Evolutionary conservation across 1,284 basidiomycete species (phyloP), one percentile per base, ranked within the genome.

Genomic region (Sphaerobolus stellatus): DNA sequence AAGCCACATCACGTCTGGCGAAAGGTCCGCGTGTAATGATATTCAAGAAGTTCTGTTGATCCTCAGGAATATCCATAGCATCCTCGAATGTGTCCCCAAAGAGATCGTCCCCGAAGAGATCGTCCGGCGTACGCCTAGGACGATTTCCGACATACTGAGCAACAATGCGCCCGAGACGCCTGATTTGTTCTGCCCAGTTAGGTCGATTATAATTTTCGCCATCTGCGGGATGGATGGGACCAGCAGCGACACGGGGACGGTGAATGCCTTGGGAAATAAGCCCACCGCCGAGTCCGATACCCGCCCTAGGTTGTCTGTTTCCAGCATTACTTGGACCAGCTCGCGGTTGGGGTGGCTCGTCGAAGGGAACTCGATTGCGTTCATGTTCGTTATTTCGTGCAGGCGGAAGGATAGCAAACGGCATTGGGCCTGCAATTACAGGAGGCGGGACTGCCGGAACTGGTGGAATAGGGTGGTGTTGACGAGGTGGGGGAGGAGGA

Each of bases 211-310:
- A n/a, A n/a, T n/a, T n/a, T n/a, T n/a, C n/a, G n/a, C n/a, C n/a
- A n/a, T n/a, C n/a, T n/a, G 11, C 41, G 41, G 6, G 7, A 43
- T 43, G 18, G 7, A n/a, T n/a, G 2, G 30, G 31, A 33, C 7
- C 11, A 33, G 30, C 48, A 5, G 5, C 20, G 18, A 2, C 31
- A 25, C 22, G 51, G 14, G 51, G 20, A 18, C 24, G 24, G n/a
- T n/a, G n/a, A 31, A 27, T 47, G 13, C 33, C 25, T 29, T 48
- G 46, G 13, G 45, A 54, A 13, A 54, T 20, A n/a, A 54, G 33
- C 16, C 52, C 52, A 8, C 52, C 52, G 9, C 52, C 52, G n/a
- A 54, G 45, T 5, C 48, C 45, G 14, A 54, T 54, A 8, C 38
- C 24, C 13, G 22, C 14, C 5, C 51, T n/a, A 18, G 14, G 29